Conservation (phyloP, 805 yeast species). For the Spencermartinsiella europaea region DNA sequence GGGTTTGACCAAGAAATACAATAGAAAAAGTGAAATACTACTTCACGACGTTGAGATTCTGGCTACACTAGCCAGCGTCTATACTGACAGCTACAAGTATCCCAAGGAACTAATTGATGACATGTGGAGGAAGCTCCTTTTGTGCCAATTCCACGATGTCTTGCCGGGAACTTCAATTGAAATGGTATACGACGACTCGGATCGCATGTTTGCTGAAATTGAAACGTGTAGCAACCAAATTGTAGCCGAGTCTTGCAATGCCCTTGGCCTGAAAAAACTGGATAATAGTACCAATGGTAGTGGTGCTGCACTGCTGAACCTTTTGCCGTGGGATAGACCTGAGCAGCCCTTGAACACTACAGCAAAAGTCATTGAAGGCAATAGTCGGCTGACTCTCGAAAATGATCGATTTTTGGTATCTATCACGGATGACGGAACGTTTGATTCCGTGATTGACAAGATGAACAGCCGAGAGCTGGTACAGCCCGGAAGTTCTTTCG, state of each 20-base stretch:
- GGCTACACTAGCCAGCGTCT: constrained; percentile 66
- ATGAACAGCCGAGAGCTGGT: constrained; percentile 58
- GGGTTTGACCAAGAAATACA: constrained; percentile 70
- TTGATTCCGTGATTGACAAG: constrained; percentile 58
- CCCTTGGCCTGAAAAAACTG: constrained; percentile 33
- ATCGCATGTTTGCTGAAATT: constrained; percentile 62
- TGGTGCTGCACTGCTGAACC: constrained; percentile 31
- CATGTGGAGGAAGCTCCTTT: constrained; percentile 78
- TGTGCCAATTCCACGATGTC: constrained; percentile 94
- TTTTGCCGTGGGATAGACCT: background rate
- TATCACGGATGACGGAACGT: constrained; percentile 49
- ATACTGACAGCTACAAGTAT: constrained; percentile 51
- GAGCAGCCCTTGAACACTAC: background rate
- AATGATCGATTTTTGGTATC: constrained; percentile 56
- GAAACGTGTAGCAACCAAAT: constrained; percentile 48
- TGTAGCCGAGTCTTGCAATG: constrained; percentile 42
- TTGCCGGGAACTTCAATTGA: constrained; percentile 93
- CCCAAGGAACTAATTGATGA: constrained; percentile 60
- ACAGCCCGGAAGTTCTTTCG: constrained; percentile 58
- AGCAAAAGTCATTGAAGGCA: background rate
- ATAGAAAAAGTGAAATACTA: constrained; percentile 67
- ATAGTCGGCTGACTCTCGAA: constrained; percentile 38
- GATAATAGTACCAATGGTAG: no score
- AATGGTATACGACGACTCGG: constrained; percentile 83
- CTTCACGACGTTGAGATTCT: constrained; percentile 79